A percentile compares a stretch with the other conserved stretches of the same genome.
These are phyloP conservation scores for Colletotrichum spinosum DNA, from an alignment of 2,329 filamentous ascomycete genomes.

Conservation along the genomic window DNA sequence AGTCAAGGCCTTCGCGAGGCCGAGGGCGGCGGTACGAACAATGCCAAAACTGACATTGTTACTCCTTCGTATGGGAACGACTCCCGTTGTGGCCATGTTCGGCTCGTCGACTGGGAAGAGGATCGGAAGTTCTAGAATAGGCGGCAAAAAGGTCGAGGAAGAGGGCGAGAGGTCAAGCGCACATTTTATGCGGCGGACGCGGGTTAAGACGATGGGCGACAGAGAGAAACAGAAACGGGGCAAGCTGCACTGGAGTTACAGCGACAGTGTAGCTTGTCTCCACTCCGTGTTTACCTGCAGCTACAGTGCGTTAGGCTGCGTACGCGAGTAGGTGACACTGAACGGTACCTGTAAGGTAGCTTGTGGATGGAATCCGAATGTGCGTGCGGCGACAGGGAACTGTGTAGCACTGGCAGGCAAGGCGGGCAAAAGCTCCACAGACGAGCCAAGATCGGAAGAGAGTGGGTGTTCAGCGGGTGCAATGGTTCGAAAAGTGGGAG, in stretches of 20 bases:
- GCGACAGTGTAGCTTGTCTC: conserved; percentile 8
- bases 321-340: conserved; percentile 14
- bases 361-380: too few species aligned
- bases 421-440: conserved; percentile 31
- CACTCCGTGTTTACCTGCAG: conserved; percentile 37
- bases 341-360: too few species aligned
- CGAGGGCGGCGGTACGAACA: conserved; percentile 62
- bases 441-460: conserved; percentile 34
- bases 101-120: conserved; percentile 20
- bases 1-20: conserved; percentile 63
- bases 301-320: conserved; percentile 34
- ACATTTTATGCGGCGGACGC: conserved; percentile 37
- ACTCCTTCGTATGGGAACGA: conserved; percentile 31
- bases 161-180: conserved; percentile 31
- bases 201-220: conserved; percentile 18
- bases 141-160: conserved; percentile 17
- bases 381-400: too few species aligned
- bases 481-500: conserved; percentile 22
- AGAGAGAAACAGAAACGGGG: conserved; percentile 20
- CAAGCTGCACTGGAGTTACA: conserved; percentile 12
- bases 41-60: conserved; percentile 48
- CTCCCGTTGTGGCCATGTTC: conserved; percentile 36
- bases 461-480: conserved; percentile 19
- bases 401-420: conserved; percentile 9
- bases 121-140: conserved; percentile 18